Evolutionary conservation across 768 basidiomycete species (phyloP).

Genomic region (Coprinopsis sp.): DNA sequence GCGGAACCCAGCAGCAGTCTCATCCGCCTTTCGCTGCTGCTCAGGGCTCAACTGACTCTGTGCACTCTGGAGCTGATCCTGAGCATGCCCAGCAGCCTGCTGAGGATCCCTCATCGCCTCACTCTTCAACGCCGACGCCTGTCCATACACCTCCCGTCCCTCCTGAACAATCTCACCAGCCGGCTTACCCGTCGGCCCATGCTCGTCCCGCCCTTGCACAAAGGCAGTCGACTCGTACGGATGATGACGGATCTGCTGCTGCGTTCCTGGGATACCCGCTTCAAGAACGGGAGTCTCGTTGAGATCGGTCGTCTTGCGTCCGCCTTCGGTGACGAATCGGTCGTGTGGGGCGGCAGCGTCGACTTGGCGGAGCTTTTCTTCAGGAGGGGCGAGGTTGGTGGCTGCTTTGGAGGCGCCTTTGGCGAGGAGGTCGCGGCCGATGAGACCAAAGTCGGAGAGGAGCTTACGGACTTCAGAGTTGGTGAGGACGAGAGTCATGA

Average conservation of each 20-base stretch:
- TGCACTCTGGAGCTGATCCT: too few species aligned
- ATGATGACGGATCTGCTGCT: conserved; percentile 33
- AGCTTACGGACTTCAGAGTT: conserved; percentile 94
- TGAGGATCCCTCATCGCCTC: conserved; percentile 10
- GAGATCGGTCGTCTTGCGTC: conserved; percentile 23
- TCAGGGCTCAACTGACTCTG: too few species aligned
- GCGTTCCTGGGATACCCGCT: conserved; percentile 28
- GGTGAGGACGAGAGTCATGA: conserved; percentile 81
- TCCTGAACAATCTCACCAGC: conserved; percentile 21
- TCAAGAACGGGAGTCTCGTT: conserved; percentile 33
- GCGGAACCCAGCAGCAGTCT: too few species aligned
- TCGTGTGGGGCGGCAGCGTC: conserved; percentile 67
- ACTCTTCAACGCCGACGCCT: conserved; percentile 11
- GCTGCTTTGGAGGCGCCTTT: conserved; percentile 69
- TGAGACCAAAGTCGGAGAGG: conserved; percentile 67
- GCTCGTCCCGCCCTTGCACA: conserved; percentile 13
- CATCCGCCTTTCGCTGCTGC: conserved; percentile 1
- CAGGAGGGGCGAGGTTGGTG: conserved; percentile 57
- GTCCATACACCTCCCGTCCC: conserved; percentile 17
- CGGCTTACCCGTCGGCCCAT: conserved; percentile 21
- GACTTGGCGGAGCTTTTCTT: conserved; percentile 57
- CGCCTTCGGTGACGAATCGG: conserved; percentile 54
- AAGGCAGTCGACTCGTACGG: conserved; percentile 43
- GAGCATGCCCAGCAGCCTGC: conserved; percentile 9
- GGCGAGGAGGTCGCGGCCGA: conserved; percentile 82